Evolutionary conservation across 192 early-diverging fungal genomes (phyloP).

Genomic region (Backusella parvicylindrica): DNA sequence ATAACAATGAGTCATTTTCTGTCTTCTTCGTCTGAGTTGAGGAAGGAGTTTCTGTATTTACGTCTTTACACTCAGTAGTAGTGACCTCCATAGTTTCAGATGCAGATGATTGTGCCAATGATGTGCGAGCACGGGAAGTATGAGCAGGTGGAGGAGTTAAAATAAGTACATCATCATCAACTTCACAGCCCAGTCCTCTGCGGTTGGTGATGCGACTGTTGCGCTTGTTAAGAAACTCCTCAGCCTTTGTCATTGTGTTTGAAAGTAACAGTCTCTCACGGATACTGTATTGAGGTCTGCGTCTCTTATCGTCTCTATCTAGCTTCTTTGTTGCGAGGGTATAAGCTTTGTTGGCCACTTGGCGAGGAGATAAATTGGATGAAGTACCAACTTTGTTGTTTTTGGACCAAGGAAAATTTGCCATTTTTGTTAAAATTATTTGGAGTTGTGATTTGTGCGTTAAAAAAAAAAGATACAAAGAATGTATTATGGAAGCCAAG

Average conservation of each 20-base stretch:
- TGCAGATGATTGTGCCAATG: background rate
- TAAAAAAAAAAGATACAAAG: background rate
- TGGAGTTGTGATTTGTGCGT: background rate
- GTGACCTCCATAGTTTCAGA: background rate
- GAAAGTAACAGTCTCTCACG: slow-evolving; percentile 32
- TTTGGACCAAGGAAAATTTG: slow-evolving; percentile 7
- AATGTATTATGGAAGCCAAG: background rate
- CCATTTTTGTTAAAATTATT: slow-evolving; percentile 6
- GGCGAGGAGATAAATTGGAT: slow-evolving; percentile 23
- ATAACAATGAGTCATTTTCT: background rate
- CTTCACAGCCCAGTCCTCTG: slow-evolving; percentile 22
- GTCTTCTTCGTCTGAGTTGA: background rate
- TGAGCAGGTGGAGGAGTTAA: background rate
- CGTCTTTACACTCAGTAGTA: background rate
- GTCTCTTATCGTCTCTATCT: slow-evolving; percentile 26
- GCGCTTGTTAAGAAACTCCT: slow-evolving; percentile 26
- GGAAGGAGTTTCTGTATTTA: background rate
- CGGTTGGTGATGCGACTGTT: slow-evolving; percentile 20
- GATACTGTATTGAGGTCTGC: slow-evolving; percentile 22
- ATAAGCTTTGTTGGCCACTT: slow-evolving; percentile 30
- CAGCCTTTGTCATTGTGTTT: slow-evolving; percentile 28
- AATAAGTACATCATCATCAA: slow-evolving; percentile 15
- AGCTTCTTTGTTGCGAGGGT: slow-evolving; percentile 24
- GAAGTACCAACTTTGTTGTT: background rate
- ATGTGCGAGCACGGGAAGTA: background rate